Evolutionary conservation across 2,329 filamentous ascomycete genomes (phyloP), one percentile per base, ranked within the genome.

Genomic region (Fusarium verrucosum): DNA sequence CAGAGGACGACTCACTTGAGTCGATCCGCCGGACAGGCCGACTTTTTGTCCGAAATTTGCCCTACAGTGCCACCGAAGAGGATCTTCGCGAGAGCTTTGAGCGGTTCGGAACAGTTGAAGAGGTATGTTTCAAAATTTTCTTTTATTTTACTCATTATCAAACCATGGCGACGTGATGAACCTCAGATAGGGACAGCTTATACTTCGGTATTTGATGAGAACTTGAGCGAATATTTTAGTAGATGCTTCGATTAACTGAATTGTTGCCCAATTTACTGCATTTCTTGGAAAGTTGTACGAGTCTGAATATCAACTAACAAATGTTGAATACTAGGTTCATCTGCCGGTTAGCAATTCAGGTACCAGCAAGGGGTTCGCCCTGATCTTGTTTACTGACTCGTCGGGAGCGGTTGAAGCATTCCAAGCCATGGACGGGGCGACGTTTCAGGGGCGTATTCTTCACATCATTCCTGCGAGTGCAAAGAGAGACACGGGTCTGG

Each of bases 121-220:
- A 98, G 89, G 95, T 98, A 89, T 84, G 92, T 79, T 68, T 17
- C 25, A 33, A 40, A 37, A 52, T 62, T 70, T 45, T 47, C 25
- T 56, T 63, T 51, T 42, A 25, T 46, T 40, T 57, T 58, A 44
- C 37, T 11, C n/a, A n/a, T n/a, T n/a, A n/a, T n/a, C 11, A 52
- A 44, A 53, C 58, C 45, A 55, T 41, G 53, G 62, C 83, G 82
- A 81, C 78, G 86, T 94, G 95, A 98, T 98, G 94, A 98, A 92
- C 82, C 87, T 91, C 91, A 91, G 95, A 98, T 98, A 98, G 95
- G 95, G 95, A 98, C 95, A 98, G 88, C 94, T 93, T 91, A 97
- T 94, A 91, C 91, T 83, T 72, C 77, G 81, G 92, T 91, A 92
- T 83, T 83, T 98, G 94, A 96, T 94, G 91, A 87, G 83, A 92